Evolutionary conservation across 495 filamentous ascomycete genomes (phyloP), one percentile per base, ranked within the genome.

Genomic region (Penicillium cataractarum): DNA sequence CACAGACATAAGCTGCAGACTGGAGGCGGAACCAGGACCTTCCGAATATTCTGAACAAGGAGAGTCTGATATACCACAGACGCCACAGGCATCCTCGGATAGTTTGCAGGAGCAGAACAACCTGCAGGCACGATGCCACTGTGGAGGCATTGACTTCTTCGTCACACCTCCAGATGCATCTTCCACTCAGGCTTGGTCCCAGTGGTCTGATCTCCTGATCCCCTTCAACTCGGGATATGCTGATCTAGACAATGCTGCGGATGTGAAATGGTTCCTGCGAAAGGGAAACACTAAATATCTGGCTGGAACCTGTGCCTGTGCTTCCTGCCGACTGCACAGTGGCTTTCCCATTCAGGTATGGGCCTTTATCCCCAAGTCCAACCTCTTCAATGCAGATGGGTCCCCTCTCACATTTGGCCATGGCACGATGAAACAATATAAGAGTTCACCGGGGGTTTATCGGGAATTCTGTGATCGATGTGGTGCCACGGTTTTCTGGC

Each of bases 281-380:
- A 68, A 63, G 3, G 64, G 62, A 42, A 64, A 72, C 31, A 78
- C 65, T n/a, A 83, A 77, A 49, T 92, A 86, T 72, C 74, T 89
- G 2, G 83, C 87, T 9, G 88, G 87, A 5, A 82, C 83, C n/a
- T 91, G 89, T 68, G 79, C 81, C 0, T 92, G 89, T 71, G 73
- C 69, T 5, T 84, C 84, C 3, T 92, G 90, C 72, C 83, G 89
- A 27, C 71, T 85, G 10, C 72, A 76, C 5, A 83, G 83, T 4
- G 90, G 89, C 3, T 88, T 87, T 68, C 88, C 91, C 50, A 83
- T 89, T 54, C 86, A 89, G 62, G 71, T 80, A 9, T 92, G 90
- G 88, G 81, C 86, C 0, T 92, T 91, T 61, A 72, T 90, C 17
- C 88, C 88, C 5, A 81, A 81, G 53, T 70, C 73, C 9, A 88